Percentiles rank a stretch among this genome's conserved stretches.
phyloP scores from a whole-genome alignment of 208 protist species.

The Wallacemonas rigidus region DNA sequence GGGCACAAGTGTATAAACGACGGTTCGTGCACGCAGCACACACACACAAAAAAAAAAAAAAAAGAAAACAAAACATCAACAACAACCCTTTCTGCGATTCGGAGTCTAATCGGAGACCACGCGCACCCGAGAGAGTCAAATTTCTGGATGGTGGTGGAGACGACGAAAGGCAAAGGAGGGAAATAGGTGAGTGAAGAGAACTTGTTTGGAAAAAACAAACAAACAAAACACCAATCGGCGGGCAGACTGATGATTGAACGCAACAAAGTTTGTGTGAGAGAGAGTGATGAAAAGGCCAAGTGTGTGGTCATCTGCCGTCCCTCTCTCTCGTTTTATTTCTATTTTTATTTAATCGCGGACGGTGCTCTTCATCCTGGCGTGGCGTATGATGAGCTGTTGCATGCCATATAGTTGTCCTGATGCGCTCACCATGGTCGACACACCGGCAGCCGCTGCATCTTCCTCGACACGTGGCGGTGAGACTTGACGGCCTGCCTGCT shows the following conservation, averaged over 20 bases:
- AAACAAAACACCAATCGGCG: too few relatives aligned
- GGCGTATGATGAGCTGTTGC: neutral
- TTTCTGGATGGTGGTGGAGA: too few relatives aligned
- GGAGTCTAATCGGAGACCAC: too few relatives aligned
- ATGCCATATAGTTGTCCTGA: neutral
- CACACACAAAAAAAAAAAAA: neutral
- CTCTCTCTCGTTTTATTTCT: neutral
- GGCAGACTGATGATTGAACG: too few relatives aligned
- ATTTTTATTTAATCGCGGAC: neutral
- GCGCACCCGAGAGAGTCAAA: too few relatives aligned
- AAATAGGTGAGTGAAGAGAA: too few relatives aligned
- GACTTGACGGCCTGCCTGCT: neutral
- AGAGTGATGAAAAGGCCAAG: too few relatives aligned
- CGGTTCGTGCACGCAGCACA: neutral
- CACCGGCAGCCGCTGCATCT: neutral
- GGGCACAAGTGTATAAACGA: neutral
- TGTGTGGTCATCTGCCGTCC: neutral
- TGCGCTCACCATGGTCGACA: neutral
- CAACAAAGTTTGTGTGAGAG: too few relatives aligned
- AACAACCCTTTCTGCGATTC: too few relatives aligned
- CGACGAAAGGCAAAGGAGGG: too few relatives aligned
- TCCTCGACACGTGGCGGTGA: neutral
- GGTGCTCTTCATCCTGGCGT: neutral
- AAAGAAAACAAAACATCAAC: neutral
- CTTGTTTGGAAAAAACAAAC: too few relatives aligned